Base-by-base conservation (phyloP, 306 rosid genomes). In the Delonix regia region DNA sequence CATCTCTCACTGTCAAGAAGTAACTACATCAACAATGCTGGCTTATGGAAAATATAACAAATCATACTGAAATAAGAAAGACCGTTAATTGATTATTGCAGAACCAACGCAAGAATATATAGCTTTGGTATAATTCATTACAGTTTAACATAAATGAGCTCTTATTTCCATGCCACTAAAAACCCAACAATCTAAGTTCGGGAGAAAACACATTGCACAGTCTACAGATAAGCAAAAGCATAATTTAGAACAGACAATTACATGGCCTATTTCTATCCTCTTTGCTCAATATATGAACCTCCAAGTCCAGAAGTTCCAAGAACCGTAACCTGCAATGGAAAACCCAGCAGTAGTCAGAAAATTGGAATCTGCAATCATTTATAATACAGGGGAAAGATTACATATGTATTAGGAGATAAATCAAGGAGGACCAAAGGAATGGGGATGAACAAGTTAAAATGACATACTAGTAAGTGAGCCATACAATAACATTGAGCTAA, bases 261-360 rank as follows among this genome's bases (percentile, higher is more conserved):
- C 82, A 82, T 69, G 63, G 59, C 14, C 65, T 63, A 76, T 59
- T 24, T 68, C 82, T 89, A 93, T 63, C 96, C 87, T 86, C 99
- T 91, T 80, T 96, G 97, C 85, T 93, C 98, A 18, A 96, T 87
- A 74, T 91, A 96, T 44, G 98, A 96, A 39, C 99, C 99, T 0
- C 98, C 91, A 47, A 96, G 97, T 75, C 98, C 99, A 22, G 98
- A 96, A 67, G 99, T 96, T 86, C 98, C 99, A 15, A 96, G 98
- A 84, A 93, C 96, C 1, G 96, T 71, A 74, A 96, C 89, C 97
- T 96, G 94, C 85, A 78, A 78, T 6, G 28, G 69, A 77, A 74
- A 76, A 28, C 28, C 25, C 38, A 79, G 21, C 55, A 74, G 65
- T 51, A 80, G 69, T 66, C 1, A 71, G 65, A 55, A 48, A 41